Evolutionary conservation across 495 filamentous ascomycete genomes (phyloP), one percentile per base, ranked within the genome.

Genomic region (Aspergillus ostianus): DNA sequence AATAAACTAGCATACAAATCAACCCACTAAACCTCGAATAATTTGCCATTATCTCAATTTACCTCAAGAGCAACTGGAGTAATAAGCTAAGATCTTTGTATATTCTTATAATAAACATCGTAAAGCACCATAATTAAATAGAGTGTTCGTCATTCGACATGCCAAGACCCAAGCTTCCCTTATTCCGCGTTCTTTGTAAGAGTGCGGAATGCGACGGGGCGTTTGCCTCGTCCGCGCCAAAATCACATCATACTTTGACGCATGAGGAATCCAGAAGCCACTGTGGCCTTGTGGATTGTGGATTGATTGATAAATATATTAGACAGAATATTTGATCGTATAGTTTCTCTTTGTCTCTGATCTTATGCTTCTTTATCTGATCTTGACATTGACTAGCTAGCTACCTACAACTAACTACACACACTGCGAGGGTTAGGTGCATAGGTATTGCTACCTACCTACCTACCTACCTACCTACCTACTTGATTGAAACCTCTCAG

Each of bases 121-220:
- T 47, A 1, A 6, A 7, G 1, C 46, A n/a, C 8, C 6, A 18
- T 7, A 47, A 47, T 12, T 12, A 47, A 21, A 1, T 15, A 3
- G 17, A 47, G 9, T 4, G 15, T 47, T 47, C 20, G 21, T 29
- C 21, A n/a, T 29, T 29, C 10, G n/a, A 32, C 50, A 26, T 26
- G 50, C 50, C 50, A 52, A 52, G 52, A 54, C 30, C 15, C 47
- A 7, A 23, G 4, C 17, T n/a, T 10, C 36, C 15, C 46, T 17
- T 56, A 62, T 72, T 71, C 69, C 70, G 66, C 70, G n/a, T 45
- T 45, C 52, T 75, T 71, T 67, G 73, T 74, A 61, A 74, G 62
- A 70, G 64, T 57, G 73, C 74, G 73, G 73, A 77, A 77, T 52
- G 46, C 53, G 55, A 26, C 23, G 4, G 2, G 23, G 23, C 23